Percentiles rank a stretch among this genome's conserved stretches.
Evolutionary conservation across 2,329 filamentous ascomycete species (phyloP).

Genomic region (Beauveria medogensis): DNA sequence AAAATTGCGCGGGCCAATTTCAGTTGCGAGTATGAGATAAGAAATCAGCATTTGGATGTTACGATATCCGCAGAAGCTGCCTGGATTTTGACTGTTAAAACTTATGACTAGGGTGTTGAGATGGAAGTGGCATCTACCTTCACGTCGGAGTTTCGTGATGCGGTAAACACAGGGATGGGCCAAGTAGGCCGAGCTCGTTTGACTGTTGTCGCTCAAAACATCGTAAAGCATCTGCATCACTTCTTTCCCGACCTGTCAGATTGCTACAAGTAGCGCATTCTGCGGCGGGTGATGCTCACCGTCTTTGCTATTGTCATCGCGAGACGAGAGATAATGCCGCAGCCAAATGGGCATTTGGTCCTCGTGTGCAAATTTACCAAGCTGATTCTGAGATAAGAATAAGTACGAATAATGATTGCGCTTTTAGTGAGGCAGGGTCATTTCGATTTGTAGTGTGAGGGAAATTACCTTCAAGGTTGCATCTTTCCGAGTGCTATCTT

Average conservation of each 20-base stretch:
- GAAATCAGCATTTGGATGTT: constrained; percentile 91
- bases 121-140: constrained; percentile 39
- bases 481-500: constrained; percentile 24
- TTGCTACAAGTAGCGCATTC: background rate
- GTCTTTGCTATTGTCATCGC: constrained; percentile 46
- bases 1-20: constrained; percentile 53
- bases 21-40: constrained; percentile 56
- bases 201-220: constrained; percentile 54
- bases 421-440: background rate
- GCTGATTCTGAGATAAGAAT: constrained; percentile 30
- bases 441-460: background rate
- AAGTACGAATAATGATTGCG: background rate
- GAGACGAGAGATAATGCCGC: constrained; percentile 50
- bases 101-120: background rate
- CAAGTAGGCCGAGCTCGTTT: constrained; percentile 64
- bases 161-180: constrained; percentile 71
- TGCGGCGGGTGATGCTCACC: constrained; percentile 28
- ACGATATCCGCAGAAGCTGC: constrained; percentile 88
- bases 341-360: constrained; percentile 67
- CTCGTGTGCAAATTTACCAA: constrained; percentile 67
- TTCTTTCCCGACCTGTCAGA: constrained; percentile 35
- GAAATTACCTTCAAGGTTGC: constrained; percentile 21
- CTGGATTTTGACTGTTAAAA: constrained; percentile 27
- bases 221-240: constrained; percentile 55
- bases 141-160: constrained; percentile 70